Percentiles rank a stretch among this genome's conserved stretches.
phyloP scores from a whole-genome alignment of 2,329 filamentous ascomycete species.

The Epichloe bromicola region DNA sequence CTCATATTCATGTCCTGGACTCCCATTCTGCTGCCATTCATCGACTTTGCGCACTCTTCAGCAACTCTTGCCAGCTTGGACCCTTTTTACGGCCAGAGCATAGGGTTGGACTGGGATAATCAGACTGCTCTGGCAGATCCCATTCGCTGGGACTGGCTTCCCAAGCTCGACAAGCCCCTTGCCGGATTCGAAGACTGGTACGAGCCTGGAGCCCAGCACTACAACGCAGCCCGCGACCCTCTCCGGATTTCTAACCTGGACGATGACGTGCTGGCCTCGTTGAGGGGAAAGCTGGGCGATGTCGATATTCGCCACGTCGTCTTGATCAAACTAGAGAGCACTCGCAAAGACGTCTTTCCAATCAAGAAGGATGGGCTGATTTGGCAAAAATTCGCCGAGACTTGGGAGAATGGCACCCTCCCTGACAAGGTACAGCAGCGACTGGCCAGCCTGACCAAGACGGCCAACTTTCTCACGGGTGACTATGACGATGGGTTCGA shows the following conservation, averaged over 20 bases:
- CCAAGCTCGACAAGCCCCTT: constrained; percentile 7
- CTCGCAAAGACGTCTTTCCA: constrained; percentile 31
- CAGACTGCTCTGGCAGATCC: constrained; percentile 15
- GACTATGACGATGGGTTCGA: constrained; percentile 22
- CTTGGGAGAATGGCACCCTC: constrained; percentile 18
- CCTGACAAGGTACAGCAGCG: constrained; percentile 18
- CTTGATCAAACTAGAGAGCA: constrained; percentile 29
- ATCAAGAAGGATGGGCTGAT: constrained; percentile 27
- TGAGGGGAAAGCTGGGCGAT: constrained; percentile 14
- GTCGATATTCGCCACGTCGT: constrained; percentile 29
- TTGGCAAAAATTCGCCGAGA: constrained; percentile 20
- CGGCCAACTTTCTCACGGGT: constrained; percentile 20
- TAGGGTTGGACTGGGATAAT: constrained; percentile 15
- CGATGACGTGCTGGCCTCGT: constrained; percentile 16
- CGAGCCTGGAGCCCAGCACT: constrained; percentile 14
- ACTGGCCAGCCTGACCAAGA: constrained; percentile 17
- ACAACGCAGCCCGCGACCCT: constrained; percentile 23
- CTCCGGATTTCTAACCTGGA: constrained; percentile 28
- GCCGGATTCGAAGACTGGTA: constrained; percentile 17
- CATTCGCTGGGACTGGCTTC: constrained; percentile 13
- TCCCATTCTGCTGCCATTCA: constrained; percentile 18
- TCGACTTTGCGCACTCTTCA: constrained; percentile 20
- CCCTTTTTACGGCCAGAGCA: constrained; percentile 13
- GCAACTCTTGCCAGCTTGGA: constrained; percentile 15
- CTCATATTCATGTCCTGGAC: constrained; percentile 24